Evolutionary conservation across 805 yeast genomes (phyloP), one percentile per base, ranked within the genome.

Genomic region (Metschnikowia similis): DNA sequence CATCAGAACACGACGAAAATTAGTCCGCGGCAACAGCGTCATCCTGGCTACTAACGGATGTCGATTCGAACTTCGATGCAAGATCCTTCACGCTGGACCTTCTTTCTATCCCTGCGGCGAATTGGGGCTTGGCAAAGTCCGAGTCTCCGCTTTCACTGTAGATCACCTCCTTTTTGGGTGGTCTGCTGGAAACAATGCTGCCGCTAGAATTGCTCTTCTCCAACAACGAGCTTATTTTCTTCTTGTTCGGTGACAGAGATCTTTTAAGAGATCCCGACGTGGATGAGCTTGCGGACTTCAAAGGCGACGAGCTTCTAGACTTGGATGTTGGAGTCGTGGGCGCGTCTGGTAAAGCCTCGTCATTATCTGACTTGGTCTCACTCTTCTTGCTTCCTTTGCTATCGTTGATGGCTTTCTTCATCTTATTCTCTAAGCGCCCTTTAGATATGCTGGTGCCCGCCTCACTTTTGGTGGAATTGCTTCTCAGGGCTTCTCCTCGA

Each of bases 211-310:
- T 39, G 26, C 14, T 14, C 16, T 35, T 21, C 10, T 49, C 47
- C 42, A 49, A 40, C 16, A 35, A 40, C 21, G 49, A 35, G 38
- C 36, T 41, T 31, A 54, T 55, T 34, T 65, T 66, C 51, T 67
- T 70, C 47, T 72, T 73, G 48, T 66, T 70, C 4, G 76, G 76
- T 1, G 76, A 72, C 1, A 64, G 57, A 1, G 76, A 71, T 51
- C 76, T 59, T 48, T 59, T 71, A 32, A 71, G 64, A 0, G 64
- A 47, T 21, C 49, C 53, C 0, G 59, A 47, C 4, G 45, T 40
- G 6, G 38, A 27, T 26, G 49, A 38, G 16, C 46, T 44, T 7
- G 50, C 47, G 8, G 53, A 37, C 27, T 51, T 55, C 21, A 49
- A 49, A 1, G 61, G 58, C 11, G 62, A 40, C 30, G 53, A 17